These are phyloP conservation scores for Candida pseudoglaebosa DNA, from an alignment of 805 yeast genomes.

Conservation along the genomic window DNA sequence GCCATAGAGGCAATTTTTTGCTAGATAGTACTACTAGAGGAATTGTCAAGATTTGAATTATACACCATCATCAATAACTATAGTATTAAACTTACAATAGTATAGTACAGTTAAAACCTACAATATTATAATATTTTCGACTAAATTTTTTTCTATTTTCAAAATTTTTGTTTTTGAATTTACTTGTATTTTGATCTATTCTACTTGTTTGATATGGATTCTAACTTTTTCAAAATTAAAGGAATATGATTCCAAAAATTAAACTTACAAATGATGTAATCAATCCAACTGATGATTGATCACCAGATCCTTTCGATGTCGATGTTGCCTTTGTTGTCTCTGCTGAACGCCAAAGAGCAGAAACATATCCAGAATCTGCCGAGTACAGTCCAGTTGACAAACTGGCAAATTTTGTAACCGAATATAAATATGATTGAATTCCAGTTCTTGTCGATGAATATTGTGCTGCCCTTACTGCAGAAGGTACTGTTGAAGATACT, in stretches of 20 bases:
- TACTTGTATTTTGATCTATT: too few relatives aligned
- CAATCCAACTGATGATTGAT: not conserved
- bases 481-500: not conserved
- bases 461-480: not conserved
- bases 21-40: not conserved
- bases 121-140: too few relatives aligned
- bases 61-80: too few relatives aligned
- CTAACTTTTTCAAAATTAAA: not conserved
- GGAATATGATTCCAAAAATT: not conserved
- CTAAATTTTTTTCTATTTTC: too few relatives aligned
- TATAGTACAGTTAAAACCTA: too few relatives aligned
- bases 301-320: not conserved
- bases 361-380: not conserved
- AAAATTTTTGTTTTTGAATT: too few relatives aligned
- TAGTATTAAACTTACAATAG: too few relatives aligned
- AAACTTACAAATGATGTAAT: not conserved
- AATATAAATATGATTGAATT: too few relatives aligned
- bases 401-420: not conserved
- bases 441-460: not conserved
- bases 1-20: constrained; percentile 4
- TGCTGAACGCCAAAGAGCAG: not conserved
- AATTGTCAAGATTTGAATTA: constrained; percentile 1
- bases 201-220: not conserved
- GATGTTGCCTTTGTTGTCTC: not conserved
- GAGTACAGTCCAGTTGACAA: not conserved